Percentiles rank a stretch among this genome's conserved stretches.
These are phyloP conservation scores for Pseudozyma tsukubaensis DNA, from an alignment of 1,284 basidiomycete species.

Conservation along the genomic window DNA sequence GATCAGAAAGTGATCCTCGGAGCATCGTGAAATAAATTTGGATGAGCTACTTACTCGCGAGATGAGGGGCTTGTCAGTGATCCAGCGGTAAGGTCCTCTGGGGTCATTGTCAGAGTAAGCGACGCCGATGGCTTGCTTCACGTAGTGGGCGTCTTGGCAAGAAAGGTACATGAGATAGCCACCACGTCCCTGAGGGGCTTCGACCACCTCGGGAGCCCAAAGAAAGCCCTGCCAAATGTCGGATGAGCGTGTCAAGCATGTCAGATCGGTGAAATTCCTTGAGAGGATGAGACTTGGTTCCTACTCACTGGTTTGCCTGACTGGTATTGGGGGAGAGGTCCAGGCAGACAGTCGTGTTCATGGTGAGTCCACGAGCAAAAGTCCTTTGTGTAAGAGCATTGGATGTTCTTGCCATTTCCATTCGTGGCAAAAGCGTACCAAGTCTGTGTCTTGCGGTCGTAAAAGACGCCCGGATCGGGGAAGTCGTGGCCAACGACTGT, in stretches of 20 bases:
- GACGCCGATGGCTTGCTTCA: conserved; percentile 56
- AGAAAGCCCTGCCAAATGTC: conserved; percentile 35
- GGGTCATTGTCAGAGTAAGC: conserved; percentile 50
- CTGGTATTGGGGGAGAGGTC: conserved; percentile 45
- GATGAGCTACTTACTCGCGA: conserved; percentile 25
- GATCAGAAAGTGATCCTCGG: neutral
- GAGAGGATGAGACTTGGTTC: neutral
- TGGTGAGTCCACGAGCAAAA: conserved; percentile 54
- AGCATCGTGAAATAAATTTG: too few relatives aligned
- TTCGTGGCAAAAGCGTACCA: conserved; percentile 58
- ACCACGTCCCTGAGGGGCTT: conserved; percentile 46
- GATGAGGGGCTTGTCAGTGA: conserved; percentile 51
- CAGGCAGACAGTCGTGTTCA: conserved; percentile 53
- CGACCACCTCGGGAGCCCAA: conserved; percentile 57
- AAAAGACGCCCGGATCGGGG: conserved; percentile 57
- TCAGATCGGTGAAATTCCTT: neutral
- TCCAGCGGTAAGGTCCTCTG: conserved; percentile 50
- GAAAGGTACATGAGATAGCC: conserved; percentile 60
- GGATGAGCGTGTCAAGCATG: neutral
- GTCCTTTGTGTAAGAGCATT: conserved; percentile 49
- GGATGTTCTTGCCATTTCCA: conserved; percentile 55
- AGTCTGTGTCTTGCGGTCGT: conserved; percentile 30
- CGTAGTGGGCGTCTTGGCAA: conserved; percentile 34
- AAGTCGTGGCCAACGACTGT: conserved; percentile 51
- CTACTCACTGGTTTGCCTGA: conserved; percentile 27